Evolutionary conservation across 225 moss, liverwort and hornwort genomes (phyloP).

Genomic region (Pleurozium schreberi): DNA sequence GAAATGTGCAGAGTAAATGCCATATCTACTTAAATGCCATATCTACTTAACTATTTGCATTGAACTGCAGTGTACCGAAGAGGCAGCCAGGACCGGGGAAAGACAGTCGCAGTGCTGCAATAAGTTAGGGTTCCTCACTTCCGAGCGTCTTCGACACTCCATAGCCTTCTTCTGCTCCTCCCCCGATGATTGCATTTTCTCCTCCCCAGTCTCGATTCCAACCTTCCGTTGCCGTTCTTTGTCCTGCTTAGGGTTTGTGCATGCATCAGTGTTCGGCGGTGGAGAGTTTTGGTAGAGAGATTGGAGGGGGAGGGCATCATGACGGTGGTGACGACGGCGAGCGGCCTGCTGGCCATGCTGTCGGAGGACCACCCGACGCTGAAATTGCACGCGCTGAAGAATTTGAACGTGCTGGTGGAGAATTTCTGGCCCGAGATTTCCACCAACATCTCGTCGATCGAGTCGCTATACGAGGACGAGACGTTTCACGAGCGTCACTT

Average conservation of each 20-base stretch:
- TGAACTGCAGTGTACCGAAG: no score
- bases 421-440: slow-evolving; percentile 97
- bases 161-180: not conserved
- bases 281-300: not conserved
- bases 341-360: slow-evolving; percentile 94
- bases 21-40: not conserved
- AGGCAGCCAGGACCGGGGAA: not conserved
- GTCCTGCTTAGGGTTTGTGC: not conserved
- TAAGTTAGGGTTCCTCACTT: slow-evolving; percentile 10
- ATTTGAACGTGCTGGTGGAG: slow-evolving; percentile 76
- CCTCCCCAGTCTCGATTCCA: not conserved
- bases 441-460: slow-evolving; percentile 82
- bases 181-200: not conserved
- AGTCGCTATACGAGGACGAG: slow-evolving; percentile 88
- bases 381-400: slow-evolving; percentile 88
- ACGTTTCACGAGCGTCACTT: slow-evolving; percentile 72
- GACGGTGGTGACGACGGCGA: slow-evolving; percentile 93
- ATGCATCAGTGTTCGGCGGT: not conserved
- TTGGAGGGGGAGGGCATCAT: slow-evolving; percentile 9
- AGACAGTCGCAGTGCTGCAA: not conserved
- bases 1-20: not conserved
- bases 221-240: not conserved
- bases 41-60: no score
- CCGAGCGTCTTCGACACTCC: not conserved
- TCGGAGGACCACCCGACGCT: slow-evolving; percentile 80